Evolutionary conservation across 495 filamentous ascomycete species (phyloP), one percentile per base, ranked within the genome.

Genomic region (Podospora australis): DNA sequence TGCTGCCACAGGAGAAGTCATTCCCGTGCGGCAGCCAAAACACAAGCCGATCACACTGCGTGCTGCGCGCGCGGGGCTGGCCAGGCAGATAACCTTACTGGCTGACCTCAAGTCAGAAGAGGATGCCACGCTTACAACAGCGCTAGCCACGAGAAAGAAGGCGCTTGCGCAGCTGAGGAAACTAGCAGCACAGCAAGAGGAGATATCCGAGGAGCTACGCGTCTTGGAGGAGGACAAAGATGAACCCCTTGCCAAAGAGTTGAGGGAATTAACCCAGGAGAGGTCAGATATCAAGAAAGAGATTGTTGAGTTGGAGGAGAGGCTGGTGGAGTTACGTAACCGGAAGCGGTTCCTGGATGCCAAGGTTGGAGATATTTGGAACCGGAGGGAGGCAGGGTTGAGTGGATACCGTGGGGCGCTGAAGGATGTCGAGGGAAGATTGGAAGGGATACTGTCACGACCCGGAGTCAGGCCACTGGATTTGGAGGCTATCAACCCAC

Each of bases 361-460:
- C 6, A 74, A 82, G 56, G 73, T 89, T 6, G 75, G 78, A 6
- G 75, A 81, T 21, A 70, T 80, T 5, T 73, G 81, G 46, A 95
- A 87, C 44, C 64, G 63, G 23, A 50, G 69, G 26, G 75, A 80
- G 44, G 72, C 74, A 0, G 71, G 69, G 24, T 54, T 78, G 9
- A 77, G 74, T 60, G 68, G 75, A 46, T 69, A 74, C 67, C 57
- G 63, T 45, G 65, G 72, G 4, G 76, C 75, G 25, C 56, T 77
- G 51, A 59, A 54, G 9, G 90, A 96, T 56, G 89, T 95, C 51
- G 83, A 86, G 60, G 86, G 79, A 10, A 86, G 90, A 59, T 57
- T 95, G 45, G 67, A 80, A 8, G 84, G 88, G 78, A 87, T 96
- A 49, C 85, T 94, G 52, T 64, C 55, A 22, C 65, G 72, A 26